Conservation (phyloP, 2,329 filamentous ascomycete genomes). For the Madurella mycetomatis region DNA sequence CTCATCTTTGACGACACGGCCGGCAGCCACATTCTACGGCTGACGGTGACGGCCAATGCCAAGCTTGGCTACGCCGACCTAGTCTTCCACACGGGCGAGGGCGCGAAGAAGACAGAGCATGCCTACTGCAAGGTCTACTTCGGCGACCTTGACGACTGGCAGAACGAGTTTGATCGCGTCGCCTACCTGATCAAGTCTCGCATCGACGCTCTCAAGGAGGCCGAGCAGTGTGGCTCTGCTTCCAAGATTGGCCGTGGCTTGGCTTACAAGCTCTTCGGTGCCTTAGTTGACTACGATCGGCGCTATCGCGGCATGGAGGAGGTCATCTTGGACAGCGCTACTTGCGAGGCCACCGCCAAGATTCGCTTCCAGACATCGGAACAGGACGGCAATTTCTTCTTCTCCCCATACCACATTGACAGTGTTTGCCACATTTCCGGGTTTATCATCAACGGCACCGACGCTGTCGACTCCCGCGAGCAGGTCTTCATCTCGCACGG, state of each 20-base stretch:
- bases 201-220: conserved; percentile 54
- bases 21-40: conserved; percentile 54
- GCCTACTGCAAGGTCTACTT: conserved; percentile 59
- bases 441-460: conserved; percentile 57
- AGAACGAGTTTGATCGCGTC: conserved; percentile 61
- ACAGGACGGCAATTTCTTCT: conserved; percentile 50
- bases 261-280: conserved; percentile 66
- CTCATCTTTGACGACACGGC: conserved; percentile 53
- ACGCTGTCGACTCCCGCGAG: conserved; percentile 50
- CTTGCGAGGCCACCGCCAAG: conserved; percentile 41
- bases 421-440: conserved; percentile 56
- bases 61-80: conserved; percentile 51
- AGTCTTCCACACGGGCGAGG: conserved; percentile 56
- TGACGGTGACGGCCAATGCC: conserved; percentile 57
- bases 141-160: conserved; percentile 57
- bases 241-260: conserved; percentile 71
- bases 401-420: conserved; percentile 56
- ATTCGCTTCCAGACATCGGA: conserved; percentile 44
- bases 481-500: conserved; percentile 58
- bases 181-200: conserved; percentile 65
- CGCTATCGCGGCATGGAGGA: conserved; percentile 56
- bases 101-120: conserved; percentile 56
- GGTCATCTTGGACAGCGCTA: conserved; percentile 48
- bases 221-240: conserved; percentile 60
- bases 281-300: conserved; percentile 52